Conservation (phyloP, 768 basidiomycete species). For the Pilatotrama ljubarskyi region DNA sequence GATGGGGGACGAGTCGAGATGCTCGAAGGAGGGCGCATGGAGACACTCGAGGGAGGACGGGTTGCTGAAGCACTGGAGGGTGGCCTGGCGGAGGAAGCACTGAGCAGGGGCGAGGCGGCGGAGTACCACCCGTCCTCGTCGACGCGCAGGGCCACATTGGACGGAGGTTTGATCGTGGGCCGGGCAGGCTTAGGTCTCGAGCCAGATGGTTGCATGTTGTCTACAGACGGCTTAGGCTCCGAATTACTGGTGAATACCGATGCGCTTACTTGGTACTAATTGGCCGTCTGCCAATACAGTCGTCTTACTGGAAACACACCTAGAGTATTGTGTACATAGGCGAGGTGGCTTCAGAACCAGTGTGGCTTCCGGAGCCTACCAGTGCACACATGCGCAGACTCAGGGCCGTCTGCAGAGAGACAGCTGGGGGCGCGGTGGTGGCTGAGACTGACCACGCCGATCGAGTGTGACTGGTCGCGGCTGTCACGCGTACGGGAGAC, state of each 20-base stretch:
- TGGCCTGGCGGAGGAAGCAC: conserved; percentile 10
- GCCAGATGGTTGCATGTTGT: conserved; percentile 5
- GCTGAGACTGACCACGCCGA: not conserved
- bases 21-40: conserved; percentile 19
- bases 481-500: conserved; percentile 5
- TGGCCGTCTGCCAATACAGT: no score
- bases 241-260: no score
- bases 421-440: not conserved
- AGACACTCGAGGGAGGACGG: conserved; percentile 18
- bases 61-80: conserved; percentile 4
- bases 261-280: no score
- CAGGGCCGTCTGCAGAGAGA: no score
- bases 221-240: not conserved
- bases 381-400: no score
- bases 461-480: conserved; percentile 3
- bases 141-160: not conserved
- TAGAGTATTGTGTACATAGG: no score
- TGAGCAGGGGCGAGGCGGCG: conserved; percentile 1
- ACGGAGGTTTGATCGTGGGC: not conserved
- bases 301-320: no score
- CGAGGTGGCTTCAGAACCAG: no score
- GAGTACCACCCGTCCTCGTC: conserved; percentile 20
- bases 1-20: conserved; percentile 35
- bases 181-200: not conserved
- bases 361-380: no score